Evolutionary conservation across 75 land plant genomes (phyloP).

Genomic region (Cryptomeria japonica): DNA sequence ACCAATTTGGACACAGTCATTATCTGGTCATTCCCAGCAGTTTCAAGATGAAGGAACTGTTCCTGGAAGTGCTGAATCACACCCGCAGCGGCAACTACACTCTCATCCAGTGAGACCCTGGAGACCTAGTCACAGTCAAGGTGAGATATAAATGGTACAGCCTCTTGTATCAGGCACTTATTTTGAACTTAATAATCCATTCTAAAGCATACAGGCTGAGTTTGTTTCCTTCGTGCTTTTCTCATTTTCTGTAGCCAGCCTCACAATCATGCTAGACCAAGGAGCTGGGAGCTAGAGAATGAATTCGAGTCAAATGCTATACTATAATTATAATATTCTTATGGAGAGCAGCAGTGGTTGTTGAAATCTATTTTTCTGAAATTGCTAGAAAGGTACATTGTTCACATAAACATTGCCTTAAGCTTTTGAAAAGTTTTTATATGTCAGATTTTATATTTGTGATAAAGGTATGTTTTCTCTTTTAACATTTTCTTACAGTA

Average conservation of each 20-base stretch:
- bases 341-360: not conserved
- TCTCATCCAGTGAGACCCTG: conserved; percentile 49
- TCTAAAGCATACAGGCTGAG: not conserved
- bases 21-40: conserved; percentile 47
- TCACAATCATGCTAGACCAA: conserved; percentile 11
- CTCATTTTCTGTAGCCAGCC: not conserved
- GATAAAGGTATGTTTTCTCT: not conserved
- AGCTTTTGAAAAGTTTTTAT: not conserved
- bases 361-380: not conserved
- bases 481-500: not conserved
- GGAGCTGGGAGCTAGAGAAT: conserved; percentile 33
- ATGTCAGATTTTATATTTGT: not conserved
- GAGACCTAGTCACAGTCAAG: conserved; percentile 65
- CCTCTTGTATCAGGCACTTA: not conserved
- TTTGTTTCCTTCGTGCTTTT: not conserved
- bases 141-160: conserved; percentile 31
- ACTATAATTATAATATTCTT: conserved; percentile 14
- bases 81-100: conserved; percentile 55
- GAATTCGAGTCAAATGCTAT: conserved; percentile 18
- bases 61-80: conserved; percentile 38
- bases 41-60: conserved; percentile 54
- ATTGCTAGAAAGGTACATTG: not conserved
- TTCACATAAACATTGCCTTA: not conserved
- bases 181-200: not conserved
- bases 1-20: conserved; percentile 84